Base-by-base conservation (phyloP, 2,329 filamentous ascomycete species). In the Lithohypha guttulata region DNA sequence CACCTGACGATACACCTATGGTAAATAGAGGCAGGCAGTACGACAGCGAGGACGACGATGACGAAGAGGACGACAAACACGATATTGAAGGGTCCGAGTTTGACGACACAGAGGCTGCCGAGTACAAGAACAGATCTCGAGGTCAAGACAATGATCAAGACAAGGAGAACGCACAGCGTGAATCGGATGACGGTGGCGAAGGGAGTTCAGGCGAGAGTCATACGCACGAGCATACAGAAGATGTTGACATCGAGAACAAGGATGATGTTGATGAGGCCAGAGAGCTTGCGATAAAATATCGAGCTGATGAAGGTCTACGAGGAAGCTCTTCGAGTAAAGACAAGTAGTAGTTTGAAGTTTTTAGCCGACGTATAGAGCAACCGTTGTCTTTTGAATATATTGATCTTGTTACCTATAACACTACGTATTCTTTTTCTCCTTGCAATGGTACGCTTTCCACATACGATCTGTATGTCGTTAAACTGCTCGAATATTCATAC, bases 21-120 rank as follows among this genome's bases (percentile, higher is more conserved):
- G 7, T 34, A 10, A 40, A 39, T 11, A 32, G 28, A 5, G 41
- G 35, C 14, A 53, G 55, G 5, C 55, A 60, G 14, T n/a, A n/a
- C n/a, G 54, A 56, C 10, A 52, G 55, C 11, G 45, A 44, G 9
- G 55, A 56, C 5, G 58, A 64, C 13, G 60, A 58, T 22, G 56
- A 57, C 1, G 62, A 55, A 17, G 60, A 64, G 27, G 59, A 60
- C 25, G 53, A 55, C 7, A 54, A 56, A 34, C 60, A 61, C 19
- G 55, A 45, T 18, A 30, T 31, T n/a, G 20, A 29, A 26, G 13
- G 17, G 7, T 34, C 34, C 8, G 8, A 15, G 13, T 11, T 30
- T 9, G 29, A 20, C n/a, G 36, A 39, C 18, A 13, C 15, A 17
- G 26, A 23, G 7, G 10, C 15, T 3, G 5, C 15, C 15, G 15